Conservation (phyloP, 805 yeast species). For the Teunomyces kruisii region DNA sequence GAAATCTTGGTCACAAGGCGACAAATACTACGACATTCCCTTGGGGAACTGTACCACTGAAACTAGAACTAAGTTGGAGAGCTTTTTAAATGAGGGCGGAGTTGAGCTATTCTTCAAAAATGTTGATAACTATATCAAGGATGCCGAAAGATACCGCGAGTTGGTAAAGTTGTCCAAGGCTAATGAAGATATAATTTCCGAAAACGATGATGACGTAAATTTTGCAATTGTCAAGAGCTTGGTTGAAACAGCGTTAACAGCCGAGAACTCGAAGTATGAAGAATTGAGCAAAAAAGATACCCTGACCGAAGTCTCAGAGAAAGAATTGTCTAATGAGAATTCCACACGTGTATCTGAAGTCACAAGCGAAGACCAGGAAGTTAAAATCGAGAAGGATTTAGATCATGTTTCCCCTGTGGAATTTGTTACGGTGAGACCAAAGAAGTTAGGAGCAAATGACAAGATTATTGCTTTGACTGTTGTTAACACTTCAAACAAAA, state of each 20-base stretch:
- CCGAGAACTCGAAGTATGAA: not conserved
- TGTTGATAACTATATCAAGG: conserved; percentile 15
- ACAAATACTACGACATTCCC: conserved; percentile 25
- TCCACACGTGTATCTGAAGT: not conserved
- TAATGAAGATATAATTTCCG: conserved; percentile 2
- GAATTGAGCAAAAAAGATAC: not conserved
- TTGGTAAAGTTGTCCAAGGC: conserved; percentile 16
- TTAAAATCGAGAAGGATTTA: not conserved
- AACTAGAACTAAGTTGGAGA: conserved; percentile 13
- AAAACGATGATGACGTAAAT: conserved; percentile 18
- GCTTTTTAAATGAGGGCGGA: conserved; percentile 14
- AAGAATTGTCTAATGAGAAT: not conserved
- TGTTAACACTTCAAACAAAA: conserved; percentile 19
- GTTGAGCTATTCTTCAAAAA: conserved; percentile 16
- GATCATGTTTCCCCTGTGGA: not conserved
- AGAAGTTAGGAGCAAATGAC: conserved; percentile 16
- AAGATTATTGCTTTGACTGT: conserved; percentile 23
- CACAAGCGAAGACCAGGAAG: not conserved
- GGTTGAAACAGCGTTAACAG: not conserved
- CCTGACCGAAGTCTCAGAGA: not conserved
- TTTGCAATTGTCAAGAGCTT: conserved; percentile 24
- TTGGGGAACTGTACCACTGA: conserved; percentile 16
- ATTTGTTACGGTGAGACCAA: conserved; percentile 13
- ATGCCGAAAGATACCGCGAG: conserved; percentile 24
- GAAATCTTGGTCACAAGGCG: conserved; percentile 4